Conservation (phyloP, 106 monocot species). For the Agapanthus africanus region DNA sequence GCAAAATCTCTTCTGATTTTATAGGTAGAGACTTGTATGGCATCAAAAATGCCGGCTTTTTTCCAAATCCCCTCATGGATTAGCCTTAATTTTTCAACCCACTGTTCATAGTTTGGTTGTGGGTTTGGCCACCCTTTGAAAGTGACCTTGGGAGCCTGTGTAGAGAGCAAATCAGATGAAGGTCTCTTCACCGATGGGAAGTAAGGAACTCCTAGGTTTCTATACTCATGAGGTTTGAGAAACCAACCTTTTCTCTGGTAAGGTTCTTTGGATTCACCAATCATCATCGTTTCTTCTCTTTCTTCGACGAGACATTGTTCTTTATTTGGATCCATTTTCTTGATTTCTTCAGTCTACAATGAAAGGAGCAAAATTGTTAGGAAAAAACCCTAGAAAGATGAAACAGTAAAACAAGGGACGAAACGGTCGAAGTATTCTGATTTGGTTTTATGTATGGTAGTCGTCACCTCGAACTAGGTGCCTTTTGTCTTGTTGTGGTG, state of each 20-base stretch:
- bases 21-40: slow-evolving; percentile 45
- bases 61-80: slow-evolving; percentile 37
- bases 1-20: slow-evolving; percentile 31
- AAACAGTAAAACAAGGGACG: too few species aligned
- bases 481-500: too few species aligned
- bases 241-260: neutral
- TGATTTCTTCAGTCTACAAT: neutral
- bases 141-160: neutral
- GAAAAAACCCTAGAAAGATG: too few species aligned
- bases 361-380: too few species aligned
- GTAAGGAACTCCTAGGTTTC: neutral
- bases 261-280: neutral
- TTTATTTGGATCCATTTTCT: neutral
- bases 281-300: neutral
- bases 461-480: too few species aligned
- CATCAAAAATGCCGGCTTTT: slow-evolving; percentile 44
- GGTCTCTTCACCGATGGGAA: neutral
- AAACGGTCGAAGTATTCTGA: too few species aligned
- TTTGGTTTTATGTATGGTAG: too few species aligned
- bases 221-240: neutral
- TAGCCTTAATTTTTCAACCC: slow-evolving; percentile 47
- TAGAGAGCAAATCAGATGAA: neutral
- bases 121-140: neutral
- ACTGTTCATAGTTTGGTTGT: slow-evolving; percentile 14
- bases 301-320: neutral